Conservation (phyloP, 192 early-diverging fungal species). For the Ambispora gerdemannii region DNA sequence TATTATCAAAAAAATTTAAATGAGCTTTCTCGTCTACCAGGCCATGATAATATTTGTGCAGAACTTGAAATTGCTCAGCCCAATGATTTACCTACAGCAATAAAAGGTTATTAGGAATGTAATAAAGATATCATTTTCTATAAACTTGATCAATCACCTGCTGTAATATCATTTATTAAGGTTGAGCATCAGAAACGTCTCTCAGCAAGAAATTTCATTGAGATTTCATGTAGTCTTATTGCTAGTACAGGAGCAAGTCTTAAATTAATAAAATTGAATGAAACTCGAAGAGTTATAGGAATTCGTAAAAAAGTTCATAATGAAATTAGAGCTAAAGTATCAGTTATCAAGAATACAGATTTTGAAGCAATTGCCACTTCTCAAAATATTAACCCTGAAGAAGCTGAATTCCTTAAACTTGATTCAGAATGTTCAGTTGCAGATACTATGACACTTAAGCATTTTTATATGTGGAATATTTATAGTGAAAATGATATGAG, state of each 20-base stretch:
- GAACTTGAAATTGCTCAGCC: slow-evolving; percentile 2
- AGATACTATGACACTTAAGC: no score
- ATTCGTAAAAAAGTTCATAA: no score
- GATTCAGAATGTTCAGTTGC: no score
- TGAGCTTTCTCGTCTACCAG: slow-evolving; percentile 8
- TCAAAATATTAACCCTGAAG: no score
- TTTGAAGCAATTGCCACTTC: not conserved
- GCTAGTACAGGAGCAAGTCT: slow-evolving; percentile 2
- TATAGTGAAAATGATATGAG: no score
- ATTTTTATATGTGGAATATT: no score
- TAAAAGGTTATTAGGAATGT: not conserved
- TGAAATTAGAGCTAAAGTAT: no score
- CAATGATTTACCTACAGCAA: slow-evolving; percentile 12
- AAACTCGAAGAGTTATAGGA: no score
- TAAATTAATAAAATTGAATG: not conserved
- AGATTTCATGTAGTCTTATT: slow-evolving; percentile 11
- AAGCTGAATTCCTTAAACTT: not conserved
- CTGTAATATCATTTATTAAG: slow-evolving; percentile 4
- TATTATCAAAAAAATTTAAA: slow-evolving; percentile 9
- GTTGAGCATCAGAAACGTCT: slow-evolving; percentile 20
- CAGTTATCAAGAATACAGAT: not conserved
- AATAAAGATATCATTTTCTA: slow-evolving; percentile 12
- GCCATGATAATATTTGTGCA: not conserved
- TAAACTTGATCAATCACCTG: slow-evolving; percentile 10
- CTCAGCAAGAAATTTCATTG: slow-evolving; percentile 18